These are phyloP conservation scores for Exophiala sideris DNA, from an alignment of 2,329 filamentous ascomycete genomes.

Conservation along the genomic window DNA sequence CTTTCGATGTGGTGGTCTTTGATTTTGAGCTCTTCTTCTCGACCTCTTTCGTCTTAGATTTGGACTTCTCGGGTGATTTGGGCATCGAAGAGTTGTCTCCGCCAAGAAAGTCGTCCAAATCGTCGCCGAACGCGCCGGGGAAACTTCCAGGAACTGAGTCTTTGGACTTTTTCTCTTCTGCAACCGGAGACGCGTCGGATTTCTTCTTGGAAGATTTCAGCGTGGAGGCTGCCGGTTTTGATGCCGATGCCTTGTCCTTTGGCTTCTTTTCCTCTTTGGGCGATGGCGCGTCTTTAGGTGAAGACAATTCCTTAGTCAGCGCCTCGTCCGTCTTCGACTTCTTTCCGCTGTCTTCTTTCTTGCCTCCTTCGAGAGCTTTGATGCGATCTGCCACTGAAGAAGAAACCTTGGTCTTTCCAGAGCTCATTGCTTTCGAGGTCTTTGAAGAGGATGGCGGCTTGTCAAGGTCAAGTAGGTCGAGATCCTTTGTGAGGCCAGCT, in stretches of 20 bases:
- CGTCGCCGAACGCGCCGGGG: slow-evolving; percentile 49
- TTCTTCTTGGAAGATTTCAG: slow-evolving; percentile 26
- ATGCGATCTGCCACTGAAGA: slow-evolving; percentile 54
- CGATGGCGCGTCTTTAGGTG: slow-evolving; percentile 37
- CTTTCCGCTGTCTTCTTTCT: slow-evolving; percentile 39
- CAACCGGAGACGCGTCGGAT: slow-evolving; percentile 25
- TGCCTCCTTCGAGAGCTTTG: slow-evolving; percentile 42
- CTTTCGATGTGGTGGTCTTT: slow-evolving; percentile 30
- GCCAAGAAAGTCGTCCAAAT: slow-evolving; percentile 36
- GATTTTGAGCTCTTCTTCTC: slow-evolving; percentile 28
- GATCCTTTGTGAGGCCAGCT: slow-evolving; percentile 40
- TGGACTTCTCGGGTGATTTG: slow-evolving; percentile 21
- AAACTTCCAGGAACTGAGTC: slow-evolving; percentile 57
- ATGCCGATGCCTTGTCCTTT: slow-evolving; percentile 35
- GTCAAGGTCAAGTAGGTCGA: slow-evolving; percentile 35
- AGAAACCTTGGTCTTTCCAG: slow-evolving; percentile 40
- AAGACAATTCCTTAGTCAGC: slow-evolving; percentile 37
- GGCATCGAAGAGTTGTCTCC: slow-evolving; percentile 28
- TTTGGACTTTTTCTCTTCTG: slow-evolving; percentile 37
- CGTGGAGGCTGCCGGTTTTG: slow-evolving; percentile 26
- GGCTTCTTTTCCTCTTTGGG: slow-evolving; percentile 43
- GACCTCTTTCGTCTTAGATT: slow-evolving; percentile 16
- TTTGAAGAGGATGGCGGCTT: slow-evolving; percentile 42
- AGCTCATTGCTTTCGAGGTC: slow-evolving; percentile 40
- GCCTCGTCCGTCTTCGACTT: slow-evolving; percentile 38